Evolutionary conservation across 495 filamentous ascomycete genomes (phyloP), one percentile per base, ranked within the genome.

Genomic region (Neurospora pannonica): DNA sequence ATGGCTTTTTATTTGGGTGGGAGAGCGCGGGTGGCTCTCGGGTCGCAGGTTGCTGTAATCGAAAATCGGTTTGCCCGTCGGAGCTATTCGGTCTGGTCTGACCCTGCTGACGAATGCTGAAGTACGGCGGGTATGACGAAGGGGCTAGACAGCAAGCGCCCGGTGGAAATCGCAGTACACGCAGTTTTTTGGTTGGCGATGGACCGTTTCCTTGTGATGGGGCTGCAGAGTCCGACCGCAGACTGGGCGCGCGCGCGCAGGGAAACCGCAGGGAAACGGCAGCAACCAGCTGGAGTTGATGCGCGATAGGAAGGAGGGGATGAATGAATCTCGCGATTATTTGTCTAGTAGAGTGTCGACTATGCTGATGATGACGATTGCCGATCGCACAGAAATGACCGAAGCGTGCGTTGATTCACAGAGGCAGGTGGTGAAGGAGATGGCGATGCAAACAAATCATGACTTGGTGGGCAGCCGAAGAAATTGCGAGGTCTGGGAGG

Each of bases 1-100:
- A 83, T 83, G 77, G 78, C 73, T 70, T 31, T 46, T 62, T 62
- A 31, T 62, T 31, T 34, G 5, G 15, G 2, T 34, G 54, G 24
- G 54, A 62, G 54, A 62, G 54, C 28, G 6, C 54, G 28, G 13
- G 28, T 34, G 54, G 54, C 54, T 62, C 24, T 19, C 11, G 54
- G 54, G 54, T 62, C 15, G 54, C 54, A 62, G 54, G 54, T 62
- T 17, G 54, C 54, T 34, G 54, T 34, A 62, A 34, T 62, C 13
- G 54, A 62, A 24, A 34, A 62, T 62, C 28, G 28, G 28, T 34
- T 62, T 62, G 54, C 15, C 15, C 54, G 54, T 62, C 72, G 43
- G 13, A 10, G 62, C 36, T 71, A 19, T 34, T 34, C 28, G 54
- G 54, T 62, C 54, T 62, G 54, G 54, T 62, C 54, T 62, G 28